These are phyloP conservation scores for Stramenopiles sp. DNA, from an alignment of 352 stramenopile species.

Conservation along the genomic window DNA sequence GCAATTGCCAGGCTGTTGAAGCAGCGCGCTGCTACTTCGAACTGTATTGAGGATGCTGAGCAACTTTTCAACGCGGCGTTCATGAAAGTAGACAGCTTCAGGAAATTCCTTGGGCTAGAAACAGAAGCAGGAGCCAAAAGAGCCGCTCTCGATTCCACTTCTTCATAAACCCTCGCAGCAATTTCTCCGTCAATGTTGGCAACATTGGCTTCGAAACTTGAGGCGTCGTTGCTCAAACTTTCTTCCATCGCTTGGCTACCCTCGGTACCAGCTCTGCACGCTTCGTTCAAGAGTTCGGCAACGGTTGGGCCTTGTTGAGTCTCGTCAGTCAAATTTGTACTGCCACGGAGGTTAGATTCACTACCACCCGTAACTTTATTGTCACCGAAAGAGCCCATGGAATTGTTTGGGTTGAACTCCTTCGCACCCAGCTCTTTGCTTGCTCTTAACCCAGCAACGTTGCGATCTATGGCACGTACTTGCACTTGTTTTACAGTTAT, in stretches of 20 bases:
- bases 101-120: not conserved
- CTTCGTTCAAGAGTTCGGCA: not conserved
- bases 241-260: not conserved
- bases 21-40: not conserved
- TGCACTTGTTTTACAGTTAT: not conserved
- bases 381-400: not conserved
- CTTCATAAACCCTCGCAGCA: not conserved
- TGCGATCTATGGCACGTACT: not conserved
- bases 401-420: not conserved
- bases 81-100: not conserved
- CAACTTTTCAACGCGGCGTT: not conserved
- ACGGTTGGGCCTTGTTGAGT: not conserved
- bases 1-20: not conserved
- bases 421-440: not conserved
- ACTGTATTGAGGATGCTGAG: not conserved
- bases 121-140: not conserved
- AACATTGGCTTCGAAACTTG: not conserved
- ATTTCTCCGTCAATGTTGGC: not conserved
- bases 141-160: not conserved
- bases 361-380: not conserved
- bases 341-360: not conserved
- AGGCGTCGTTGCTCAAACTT: not conserved
- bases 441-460: not conserved
- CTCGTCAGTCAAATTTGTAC: not conserved
- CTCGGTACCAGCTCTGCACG: not conserved